Evolutionary conservation across 306 rosid genomes (phyloP), one percentile per base, ranked within the genome.

Genomic region (Cicer arietinum): DNA sequence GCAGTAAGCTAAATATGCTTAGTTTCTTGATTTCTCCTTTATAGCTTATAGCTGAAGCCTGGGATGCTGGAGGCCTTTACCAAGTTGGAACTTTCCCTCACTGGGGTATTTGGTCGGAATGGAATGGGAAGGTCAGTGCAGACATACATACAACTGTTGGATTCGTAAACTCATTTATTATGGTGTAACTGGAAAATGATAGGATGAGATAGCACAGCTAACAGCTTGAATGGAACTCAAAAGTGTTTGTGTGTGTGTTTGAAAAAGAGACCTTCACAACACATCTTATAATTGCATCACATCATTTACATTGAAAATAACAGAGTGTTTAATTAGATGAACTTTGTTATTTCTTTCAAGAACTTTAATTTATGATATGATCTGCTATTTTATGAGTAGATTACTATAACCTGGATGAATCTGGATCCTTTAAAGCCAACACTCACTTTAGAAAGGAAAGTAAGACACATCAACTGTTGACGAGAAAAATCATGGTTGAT

Each of bases 21-120:
- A 44, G 40, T 73, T 53, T 77, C 65, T 77, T 72, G 40, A 73
- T 73, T 76, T 77, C 72, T 20, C 79, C 63, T 81, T 80, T 65
- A 54, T 78, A 94, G 98, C 96, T 94, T 73, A 88, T 91, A 85
- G 97, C 98, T 76, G 98, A 94, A 84, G 97, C 98, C 75, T 94
- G 98, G 98, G 98, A 94, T 86, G 79, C 96, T 3, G 98, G 96
- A 57, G 97, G 98, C 80, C 86, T 91, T 51, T 94, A 94, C 88
- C 98, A 94, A 90, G 95, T 94, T 86, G 98, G 97, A 76, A 69
- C 82, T 22, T 94, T 94, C 83, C 98, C 98, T 81, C 97, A 88
- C 87, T 87, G 95, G 97, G 93, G 97, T 84, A 82, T 82, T 86
- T 94, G 98, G 98, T 94, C 96, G 50, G 98, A 91, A 85, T 94